Evolutionary conservation across 2,329 filamentous ascomycete genomes (phyloP), one percentile per base, ranked within the genome.

Genomic region (Pleurostoma richardsiae): DNA sequence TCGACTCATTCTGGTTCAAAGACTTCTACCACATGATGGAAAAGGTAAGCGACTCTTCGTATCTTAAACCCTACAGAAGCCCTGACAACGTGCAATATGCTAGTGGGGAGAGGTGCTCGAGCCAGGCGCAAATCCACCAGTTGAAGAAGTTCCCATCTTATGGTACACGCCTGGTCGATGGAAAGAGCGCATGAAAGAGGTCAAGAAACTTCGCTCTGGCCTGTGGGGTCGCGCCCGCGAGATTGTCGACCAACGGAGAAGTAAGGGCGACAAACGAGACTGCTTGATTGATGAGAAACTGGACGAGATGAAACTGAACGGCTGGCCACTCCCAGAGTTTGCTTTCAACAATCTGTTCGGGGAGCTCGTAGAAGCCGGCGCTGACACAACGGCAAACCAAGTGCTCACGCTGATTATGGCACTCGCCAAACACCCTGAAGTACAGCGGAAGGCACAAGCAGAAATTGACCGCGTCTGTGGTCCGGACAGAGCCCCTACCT

Each of bases 41-140:
- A 36, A 33, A 30, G 19, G 41, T 43, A 29, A 43, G 30, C 28
- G 19, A 30, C 33, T 19, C 41, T 33, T 27, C 28, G 38, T 43
- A 11, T 43, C 30, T 28, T 33, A 43, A 7, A 28, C 28, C 19
- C 19, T 36, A 33, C 19, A 19, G 19, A 19, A 19, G n/a, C 19
- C 30, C 19, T 33, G 30, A 36, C 26, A 2, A 33, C 19, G 19
- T 36, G 10, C 30, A 19, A 19, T 36, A 27, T 28, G 30, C n/a
- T 11, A 44, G 42, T 71, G 63, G 64, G 62, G 63, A 3, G 54
- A 59, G 29, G 59, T 69, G 1, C 63, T 69, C 58, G 71, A 72
- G 51, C 60, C 64, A 1, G 70, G 69, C 2, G 65, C 64, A 4
- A 73, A 68, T 1, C 70, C 71, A 3, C 71, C 71, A 1, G 67